Evolutionary conservation across 2,329 filamentous ascomycete species (phyloP).

Genomic region (Macrophomina pseudophaseolina): DNA sequence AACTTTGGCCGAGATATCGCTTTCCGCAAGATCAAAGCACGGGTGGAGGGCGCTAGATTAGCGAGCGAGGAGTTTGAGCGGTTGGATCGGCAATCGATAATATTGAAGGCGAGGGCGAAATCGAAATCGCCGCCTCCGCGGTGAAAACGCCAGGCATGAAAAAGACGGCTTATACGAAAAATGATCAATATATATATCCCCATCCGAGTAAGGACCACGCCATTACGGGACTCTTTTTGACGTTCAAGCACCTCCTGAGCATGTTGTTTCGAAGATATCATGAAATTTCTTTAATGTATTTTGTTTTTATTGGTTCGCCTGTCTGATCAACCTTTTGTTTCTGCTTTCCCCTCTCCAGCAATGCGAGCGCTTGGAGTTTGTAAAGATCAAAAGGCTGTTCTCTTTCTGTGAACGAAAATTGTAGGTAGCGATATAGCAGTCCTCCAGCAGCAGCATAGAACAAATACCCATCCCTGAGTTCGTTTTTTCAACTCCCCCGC

Average conservation of each 20-base stretch:
- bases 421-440: background rate
- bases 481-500: background rate
- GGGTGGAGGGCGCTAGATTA: constrained; percentile 14
- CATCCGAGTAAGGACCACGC: background rate
- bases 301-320: background rate
- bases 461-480: background rate
- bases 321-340: background rate
- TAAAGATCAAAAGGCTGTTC: no score
- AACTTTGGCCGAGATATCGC: constrained; percentile 24
- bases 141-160: background rate
- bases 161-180: background rate
- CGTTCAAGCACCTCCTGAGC: background rate
- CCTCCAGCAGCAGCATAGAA: background rate
- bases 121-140: constrained; percentile 22
- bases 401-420: background rate
- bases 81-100: constrained; percentile 22
- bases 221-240: background rate
- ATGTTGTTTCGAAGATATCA: background rate
- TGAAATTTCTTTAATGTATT: background rate
- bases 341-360: background rate
- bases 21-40: constrained; percentile 21
- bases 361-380: no score
- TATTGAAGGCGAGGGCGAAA: constrained; percentile 9
- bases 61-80: constrained; percentile 24
- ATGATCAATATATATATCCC: background rate